Evolutionary conservation across 2,329 filamentous ascomycete species (phyloP).

Genomic region (Neofusicoccum cordaticola): DNA sequence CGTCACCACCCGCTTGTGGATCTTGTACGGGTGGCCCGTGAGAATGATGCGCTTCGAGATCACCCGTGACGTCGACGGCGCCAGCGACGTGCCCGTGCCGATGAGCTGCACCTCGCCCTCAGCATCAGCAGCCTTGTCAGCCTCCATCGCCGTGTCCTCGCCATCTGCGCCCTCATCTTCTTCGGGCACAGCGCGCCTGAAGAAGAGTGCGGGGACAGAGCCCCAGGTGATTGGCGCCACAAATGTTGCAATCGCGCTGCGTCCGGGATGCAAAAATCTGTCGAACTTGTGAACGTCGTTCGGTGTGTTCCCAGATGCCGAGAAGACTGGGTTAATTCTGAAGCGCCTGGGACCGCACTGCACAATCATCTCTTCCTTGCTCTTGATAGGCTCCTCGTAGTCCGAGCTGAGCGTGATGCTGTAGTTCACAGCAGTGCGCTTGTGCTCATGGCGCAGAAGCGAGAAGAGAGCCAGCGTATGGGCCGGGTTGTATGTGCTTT

Average conservation of each 20-base stretch:
- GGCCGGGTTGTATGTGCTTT: slow-evolving; percentile 52
- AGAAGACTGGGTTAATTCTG: slow-evolving; percentile 86
- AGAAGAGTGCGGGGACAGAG: slow-evolving; percentile 84
- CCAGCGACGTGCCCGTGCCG: slow-evolving; percentile 81
- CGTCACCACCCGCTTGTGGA: slow-evolving; percentile 96
- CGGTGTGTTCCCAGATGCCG: slow-evolving; percentile 80
- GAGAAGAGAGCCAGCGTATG: slow-evolving; percentile 75
- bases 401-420: slow-evolving; percentile 83
- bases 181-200: slow-evolving; percentile 59
- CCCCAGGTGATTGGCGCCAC: slow-evolving; percentile 92
- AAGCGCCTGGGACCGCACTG: slow-evolving; percentile 88
- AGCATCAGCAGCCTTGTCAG: slow-evolving; percentile 17
- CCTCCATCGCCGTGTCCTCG: slow-evolving; percentile 30
- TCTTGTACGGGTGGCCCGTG: slow-evolving; percentile 96
- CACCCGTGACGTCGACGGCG: slow-evolving; percentile 71
- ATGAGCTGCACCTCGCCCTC: slow-evolving; percentile 62
- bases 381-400: slow-evolving; percentile 72
- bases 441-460: slow-evolving; percentile 90
- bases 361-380: slow-evolving; percentile 87
- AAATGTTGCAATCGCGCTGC: slow-evolving; percentile 84
- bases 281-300: slow-evolving; percentile 98
- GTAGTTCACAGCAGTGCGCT: slow-evolving; percentile 85
- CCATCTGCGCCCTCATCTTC: slow-evolving; percentile 43
- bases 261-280: slow-evolving; percentile 85
- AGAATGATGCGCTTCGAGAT: slow-evolving; percentile 92